These are phyloP conservation scores for Yamadazyma endophytica DNA, from an alignment of 805 yeast species.

Conservation along the genomic window DNA sequence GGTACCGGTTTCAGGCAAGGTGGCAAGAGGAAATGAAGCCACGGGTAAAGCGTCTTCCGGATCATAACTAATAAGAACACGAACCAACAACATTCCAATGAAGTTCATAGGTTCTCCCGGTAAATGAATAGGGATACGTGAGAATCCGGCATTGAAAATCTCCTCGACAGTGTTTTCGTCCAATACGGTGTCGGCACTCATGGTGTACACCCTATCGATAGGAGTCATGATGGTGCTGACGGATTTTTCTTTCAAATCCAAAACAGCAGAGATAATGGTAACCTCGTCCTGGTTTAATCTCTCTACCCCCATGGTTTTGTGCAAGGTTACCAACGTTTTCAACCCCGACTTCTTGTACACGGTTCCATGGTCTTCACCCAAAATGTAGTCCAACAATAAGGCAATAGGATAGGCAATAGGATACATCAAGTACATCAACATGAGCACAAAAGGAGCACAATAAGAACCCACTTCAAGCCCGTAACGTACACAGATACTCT, in stretches of 20 bases:
- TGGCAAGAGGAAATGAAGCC: constrained; percentile 90
- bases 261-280: constrained; percentile 88
- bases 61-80: constrained; percentile 90
- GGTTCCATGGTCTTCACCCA: constrained; percentile 97
- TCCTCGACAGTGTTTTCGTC: constrained; percentile 85
- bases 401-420: constrained; percentile 94
- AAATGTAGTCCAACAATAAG: constrained; percentile 65
- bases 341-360: constrained; percentile 89
- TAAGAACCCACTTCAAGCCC: constrained; percentile 89
- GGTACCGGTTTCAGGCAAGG: constrained; percentile 89
- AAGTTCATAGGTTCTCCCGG: constrained; percentile 88
- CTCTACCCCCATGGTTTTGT: constrained; percentile 93
- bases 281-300: constrained; percentile 92
- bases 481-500: constrained; percentile 85
- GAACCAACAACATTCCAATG: constrained; percentile 90
- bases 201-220: constrained; percentile 80
- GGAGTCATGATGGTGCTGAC: constrained; percentile 93
- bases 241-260: constrained; percentile 88
- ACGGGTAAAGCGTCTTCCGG: constrained; percentile 95
- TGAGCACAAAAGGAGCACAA: constrained; percentile 82
- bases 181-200: constrained; percentile 76
- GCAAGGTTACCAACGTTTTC: constrained; percentile 89
- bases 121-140: constrained; percentile 88
- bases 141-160: constrained; percentile 90
- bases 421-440: constrained; percentile 82